phyloP scores from a whole-genome alignment of 306 rosid genomes.

The Vigna hirtella region DNA sequence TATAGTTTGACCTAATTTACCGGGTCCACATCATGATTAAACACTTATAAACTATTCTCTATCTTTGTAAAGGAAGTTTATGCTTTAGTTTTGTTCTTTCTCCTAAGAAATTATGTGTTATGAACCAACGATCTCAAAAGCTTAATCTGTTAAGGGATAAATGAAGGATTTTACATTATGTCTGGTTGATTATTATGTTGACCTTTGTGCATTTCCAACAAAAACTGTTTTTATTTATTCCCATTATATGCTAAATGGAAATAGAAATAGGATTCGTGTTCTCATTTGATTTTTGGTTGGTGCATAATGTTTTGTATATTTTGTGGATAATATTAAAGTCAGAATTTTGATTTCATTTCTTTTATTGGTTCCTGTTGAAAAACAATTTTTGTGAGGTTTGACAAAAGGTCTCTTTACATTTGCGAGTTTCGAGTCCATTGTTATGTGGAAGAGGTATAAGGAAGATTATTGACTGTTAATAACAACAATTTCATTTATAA shows the following conservation, averaged over 20 bases:
- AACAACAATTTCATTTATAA: slow-evolving; percentile 24
- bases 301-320: not conserved
- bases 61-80: not conserved
- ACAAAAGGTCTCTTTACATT: not conserved
- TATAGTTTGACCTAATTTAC: slow-evolving; percentile 5
- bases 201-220: slow-evolving; percentile 47
- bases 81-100: slow-evolving; percentile 3
- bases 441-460: not conserved
- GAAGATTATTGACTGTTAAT: slow-evolving; percentile 1
- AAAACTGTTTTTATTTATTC: not conserved
- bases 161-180: not conserved
- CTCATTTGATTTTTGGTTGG: slow-evolving; percentile 39
- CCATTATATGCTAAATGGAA: slow-evolving; percentile 50
- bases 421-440: not conserved
- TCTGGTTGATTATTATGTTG: not conserved
- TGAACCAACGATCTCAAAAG: not conserved
- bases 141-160: not conserved
- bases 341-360: not conserved
- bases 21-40: not conserved
- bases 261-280: not conserved
- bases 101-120: not conserved
- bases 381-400: not conserved
- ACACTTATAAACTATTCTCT: not conserved
- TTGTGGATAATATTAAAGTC: not conserved
- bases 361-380: slow-evolving; percentile 8